phyloP scores from a whole-genome alignment of 352 stramenopile species.

The Thraustotheca clavata region DNA sequence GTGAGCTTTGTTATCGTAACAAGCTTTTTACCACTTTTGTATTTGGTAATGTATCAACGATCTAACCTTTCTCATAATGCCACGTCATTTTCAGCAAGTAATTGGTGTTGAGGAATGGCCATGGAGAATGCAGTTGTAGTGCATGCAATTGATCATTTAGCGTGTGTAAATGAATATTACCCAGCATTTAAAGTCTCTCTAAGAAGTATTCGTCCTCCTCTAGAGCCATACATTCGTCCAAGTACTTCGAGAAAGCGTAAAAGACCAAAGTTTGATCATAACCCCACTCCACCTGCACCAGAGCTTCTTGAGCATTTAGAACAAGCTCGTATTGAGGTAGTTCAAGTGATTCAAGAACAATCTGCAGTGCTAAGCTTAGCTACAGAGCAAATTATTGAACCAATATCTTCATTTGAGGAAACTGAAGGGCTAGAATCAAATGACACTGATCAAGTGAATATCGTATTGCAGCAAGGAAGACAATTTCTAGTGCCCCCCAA shows the following conservation, averaged over 20 bases:
- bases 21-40: no score
- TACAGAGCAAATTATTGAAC: constrained; percentile 33
- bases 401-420: constrained; percentile 21
- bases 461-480: neutral
- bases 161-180: constrained; percentile 51
- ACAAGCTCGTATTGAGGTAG: neutral
- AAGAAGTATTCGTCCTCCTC: constrained; percentile 31
- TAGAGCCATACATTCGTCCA: constrained; percentile 23
- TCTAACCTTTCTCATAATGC: no score
- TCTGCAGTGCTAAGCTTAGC: constrained; percentile 28
- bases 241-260: neutral
- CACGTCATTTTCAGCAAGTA: no score
- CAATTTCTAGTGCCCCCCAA: constrained; percentile 24
- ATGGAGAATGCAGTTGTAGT: no score
- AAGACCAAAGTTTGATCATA: constrained; percentile 21
- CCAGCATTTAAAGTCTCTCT: constrained; percentile 24
- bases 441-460: neutral
- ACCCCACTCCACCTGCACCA: constrained; percentile 30
- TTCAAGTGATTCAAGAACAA: neutral
- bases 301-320: constrained; percentile 32
- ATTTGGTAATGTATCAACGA: no score
- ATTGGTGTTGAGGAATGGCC: no score
- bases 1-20: no score
- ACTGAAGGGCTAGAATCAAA: constrained; percentile 12
- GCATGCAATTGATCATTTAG: constrained; percentile 41